Evolutionary conservation across 2,329 filamentous ascomycete species (phyloP), one percentile per base, ranked within the genome.

Genomic region (Colletotrichum trifolii): DNA sequence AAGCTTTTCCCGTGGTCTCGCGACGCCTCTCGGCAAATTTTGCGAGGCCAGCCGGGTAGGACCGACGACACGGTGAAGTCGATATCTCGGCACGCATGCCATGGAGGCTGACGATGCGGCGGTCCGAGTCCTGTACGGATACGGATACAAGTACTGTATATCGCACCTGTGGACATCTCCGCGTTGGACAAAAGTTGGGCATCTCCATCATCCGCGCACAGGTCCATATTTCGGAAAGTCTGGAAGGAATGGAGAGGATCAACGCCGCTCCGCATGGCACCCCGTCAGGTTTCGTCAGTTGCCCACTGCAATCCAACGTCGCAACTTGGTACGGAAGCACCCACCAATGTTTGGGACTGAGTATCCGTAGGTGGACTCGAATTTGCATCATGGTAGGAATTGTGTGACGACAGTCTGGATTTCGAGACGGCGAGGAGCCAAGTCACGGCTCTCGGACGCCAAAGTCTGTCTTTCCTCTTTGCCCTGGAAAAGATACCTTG

Each of bases 201-300:
- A 25, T 25, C 25, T 25, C 25, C 25, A 25, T 25, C 25, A 25
- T 25, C 25, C 25, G 25, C 25, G 25, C 25, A 25, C 25, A 25
- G 25, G 25, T 25, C 25, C 25, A 25, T 25, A 25, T 25, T 25
- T 25, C 4, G 25, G 4, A 12, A 55, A 17, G 40, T 13, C 42
- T 17, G 43, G 35, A 25, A 40, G 34, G 2, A 25, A 17, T 34
- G 25, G 55, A 48, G 25, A 42, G 39, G 43, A 49, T 48, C 48
- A 40, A 60, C 36, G 35, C 13, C 38, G 42, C 36, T 59, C 56
- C 46, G 36, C 55, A 58, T 25, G 55, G 38, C 46, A 58, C 39
- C 43, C 45, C 36, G 42, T 40, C 8, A 12, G 7, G 55, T 65
- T 62, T 55, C 52, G 57, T 65, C 62, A 65, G 57, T 12, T 50